Evolutionary conservation across 148 eudicot species (phyloP).

Genomic region (Fallopia convolvulus): DNA sequence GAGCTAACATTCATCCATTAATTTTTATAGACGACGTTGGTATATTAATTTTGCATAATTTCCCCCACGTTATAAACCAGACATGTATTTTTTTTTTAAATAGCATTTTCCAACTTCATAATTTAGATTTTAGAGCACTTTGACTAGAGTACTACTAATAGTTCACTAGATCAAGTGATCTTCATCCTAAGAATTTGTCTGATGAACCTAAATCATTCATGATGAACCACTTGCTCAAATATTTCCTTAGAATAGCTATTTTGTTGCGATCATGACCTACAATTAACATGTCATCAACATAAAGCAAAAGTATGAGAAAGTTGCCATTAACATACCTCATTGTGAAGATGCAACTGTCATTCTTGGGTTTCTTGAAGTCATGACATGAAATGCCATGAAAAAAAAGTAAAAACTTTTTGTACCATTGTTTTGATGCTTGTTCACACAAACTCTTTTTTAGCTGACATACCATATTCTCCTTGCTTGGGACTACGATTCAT

Average conservation of each 20-base stretch:
- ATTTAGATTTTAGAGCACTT: neutral
- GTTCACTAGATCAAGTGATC: neutral
- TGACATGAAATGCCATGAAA: neutral
- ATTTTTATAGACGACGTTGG: too few species aligned
- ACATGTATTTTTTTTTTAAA: neutral
- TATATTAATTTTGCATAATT: too few species aligned
- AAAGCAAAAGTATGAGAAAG: neutral
- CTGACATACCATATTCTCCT: neutral
- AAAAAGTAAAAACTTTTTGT: neutral
- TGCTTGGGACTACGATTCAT: neutral
- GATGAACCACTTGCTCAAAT: neutral
- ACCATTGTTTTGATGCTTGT: neutral
- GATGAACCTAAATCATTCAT: neutral
- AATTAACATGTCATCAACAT: too few species aligned
- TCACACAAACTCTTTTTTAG: neutral
- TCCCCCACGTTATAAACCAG: too few species aligned
- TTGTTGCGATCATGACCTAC: neutral
- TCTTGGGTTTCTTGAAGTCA: neutral
- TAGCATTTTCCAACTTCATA: neutral
- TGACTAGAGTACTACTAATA: neutral
- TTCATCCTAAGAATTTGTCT: neutral
- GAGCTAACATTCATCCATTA: too few species aligned
- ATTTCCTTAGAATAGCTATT: neutral
- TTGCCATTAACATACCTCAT: neutral
- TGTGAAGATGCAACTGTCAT: neutral